Evolutionary conservation across 441 rosid species (phyloP), one percentile per base, ranked within the genome.

Genomic region (Euphorbia schlechtendalii): DNA sequence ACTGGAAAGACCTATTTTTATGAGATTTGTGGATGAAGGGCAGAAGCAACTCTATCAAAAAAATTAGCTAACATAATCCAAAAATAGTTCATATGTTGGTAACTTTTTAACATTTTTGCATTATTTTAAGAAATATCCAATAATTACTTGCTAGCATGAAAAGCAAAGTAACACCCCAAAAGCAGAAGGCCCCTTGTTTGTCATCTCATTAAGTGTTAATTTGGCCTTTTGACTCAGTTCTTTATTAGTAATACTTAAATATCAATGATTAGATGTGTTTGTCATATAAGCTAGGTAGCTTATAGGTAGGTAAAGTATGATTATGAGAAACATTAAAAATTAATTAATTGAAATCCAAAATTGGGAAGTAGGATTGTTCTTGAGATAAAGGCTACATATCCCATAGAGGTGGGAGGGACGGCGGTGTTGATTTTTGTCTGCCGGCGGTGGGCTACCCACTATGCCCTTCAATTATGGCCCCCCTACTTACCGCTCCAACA

Each of bases 391-490:
- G 78, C 82, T 71, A 77, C 18, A 38, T 41, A 36, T 54, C 14
- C 75, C 80, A 72, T 66, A 68, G 66, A 61, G 59, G 70, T 70
- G 61, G 73, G 69, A 71, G 76, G 83, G 77, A 56, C 71, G 80
- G 80, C 78, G 51, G 57, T 27, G 20, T 52, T 67, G 38, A 30
- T 56, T 71, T 72, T 71, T 75, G 83, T 80, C 86, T 77, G 87
- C 85, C 85, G 82, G 80, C 82, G 73, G 76, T 83, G 83, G 71
- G 80, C 71, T 71, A 61, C 78, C 88, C 83, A 79, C 81, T 80
- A 71, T 76, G 24, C 34, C 56, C 27, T 38, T 36, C 57, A 61
- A 46, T 52, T 56, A 65, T 60, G 68, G 1, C 60, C 59, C 56
- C 41, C 18, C 6, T 32, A 20, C 55, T 15, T 24, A 40, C 1